Evolutionary conservation across 129 eudicot species (phyloP).

Genomic region (Escallonia herrerae): DNA sequence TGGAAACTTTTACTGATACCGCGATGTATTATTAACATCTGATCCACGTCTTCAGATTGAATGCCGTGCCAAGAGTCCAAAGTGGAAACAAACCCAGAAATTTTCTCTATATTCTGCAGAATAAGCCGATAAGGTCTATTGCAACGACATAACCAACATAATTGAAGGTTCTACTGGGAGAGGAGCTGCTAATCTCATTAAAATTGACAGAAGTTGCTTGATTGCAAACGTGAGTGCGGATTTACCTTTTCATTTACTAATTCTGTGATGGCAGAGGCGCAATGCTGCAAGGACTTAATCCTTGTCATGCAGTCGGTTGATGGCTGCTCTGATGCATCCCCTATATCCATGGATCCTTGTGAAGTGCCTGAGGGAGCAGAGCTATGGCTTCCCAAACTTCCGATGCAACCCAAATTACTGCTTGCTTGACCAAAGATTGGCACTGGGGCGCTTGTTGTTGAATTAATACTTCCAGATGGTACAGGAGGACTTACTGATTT

Average conservation of each 20-base stretch:
- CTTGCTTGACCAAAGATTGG: conserved; percentile 44
- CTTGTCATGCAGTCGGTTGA: conserved; percentile 65
- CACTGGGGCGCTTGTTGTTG: conserved; percentile 42
- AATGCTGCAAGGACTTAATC: conserved; percentile 63
- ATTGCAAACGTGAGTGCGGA: not conserved
- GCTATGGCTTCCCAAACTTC: conserved; percentile 53
- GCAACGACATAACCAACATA: no score
- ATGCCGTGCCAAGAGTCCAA: no score
- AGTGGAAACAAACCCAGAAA: no score
- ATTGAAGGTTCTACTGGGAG: no score
- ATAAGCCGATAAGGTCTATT: no score
- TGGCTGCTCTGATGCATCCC: conserved; percentile 62
- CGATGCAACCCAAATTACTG: conserved; percentile 29
- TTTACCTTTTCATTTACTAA: conserved; percentile 76
- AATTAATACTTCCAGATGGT: conserved; percentile 19
- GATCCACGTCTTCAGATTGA: no score
- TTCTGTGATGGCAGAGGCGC: conserved; percentile 74
- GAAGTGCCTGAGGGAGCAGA: conserved; percentile 73
- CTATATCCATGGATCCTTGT: conserved; percentile 54
- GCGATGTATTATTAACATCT: no score
- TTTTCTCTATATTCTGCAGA: no score
- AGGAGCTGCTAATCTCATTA: no score
- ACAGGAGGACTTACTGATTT: conserved; percentile 34
- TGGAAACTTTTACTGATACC: no score
- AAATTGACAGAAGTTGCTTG: not conserved